Evolutionary conservation across 1,139 yeast species (phyloP).

Genomic region (Starmera stellimalicola): DNA sequence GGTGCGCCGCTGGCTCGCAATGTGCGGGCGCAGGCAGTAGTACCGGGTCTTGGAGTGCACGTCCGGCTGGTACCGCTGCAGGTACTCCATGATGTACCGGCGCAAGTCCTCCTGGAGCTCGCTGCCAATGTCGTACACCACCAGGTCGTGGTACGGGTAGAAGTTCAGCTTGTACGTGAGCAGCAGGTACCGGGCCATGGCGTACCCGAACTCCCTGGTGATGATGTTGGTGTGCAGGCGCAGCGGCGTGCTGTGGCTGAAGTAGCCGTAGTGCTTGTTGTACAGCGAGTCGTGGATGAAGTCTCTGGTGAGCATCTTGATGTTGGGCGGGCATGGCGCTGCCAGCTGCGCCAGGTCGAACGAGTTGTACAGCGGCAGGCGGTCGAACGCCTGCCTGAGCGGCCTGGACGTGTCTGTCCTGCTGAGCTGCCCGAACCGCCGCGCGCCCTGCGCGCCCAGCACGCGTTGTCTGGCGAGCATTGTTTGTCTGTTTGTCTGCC

Average conservation of each 20-base stretch:
- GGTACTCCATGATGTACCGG: constrained; percentile 65
- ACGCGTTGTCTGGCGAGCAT: too few relatives aligned
- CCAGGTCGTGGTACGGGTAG: constrained; percentile 56
- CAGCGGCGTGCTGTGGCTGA: neutral
- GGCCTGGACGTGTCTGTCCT: too few relatives aligned
- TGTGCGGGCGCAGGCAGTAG: constrained; percentile 39
- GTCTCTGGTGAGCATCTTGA: constrained; percentile 65
- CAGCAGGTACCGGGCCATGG: constrained; percentile 64
- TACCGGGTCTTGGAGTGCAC: constrained; percentile 61
- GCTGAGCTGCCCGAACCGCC: too few relatives aligned
- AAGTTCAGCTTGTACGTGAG: constrained; percentile 59
- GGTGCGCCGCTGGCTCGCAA: too few relatives aligned
- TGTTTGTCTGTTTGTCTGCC: too few relatives aligned
- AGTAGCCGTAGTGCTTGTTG: constrained; percentile 76
- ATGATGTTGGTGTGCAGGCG: neutral
- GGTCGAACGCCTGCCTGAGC: too few relatives aligned
- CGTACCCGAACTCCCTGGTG: constrained; percentile 20
- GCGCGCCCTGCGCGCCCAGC: too few relatives aligned
- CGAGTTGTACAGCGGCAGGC: too few relatives aligned
- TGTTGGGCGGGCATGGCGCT: constrained; percentile 43
- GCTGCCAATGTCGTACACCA: constrained; percentile 84
- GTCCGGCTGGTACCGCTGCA: constrained; percentile 57
- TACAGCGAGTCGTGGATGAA: constrained; percentile 81
- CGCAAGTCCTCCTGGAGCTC: constrained; percentile 80
- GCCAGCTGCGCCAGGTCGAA: too few relatives aligned